Percentiles rank a stretch among this genome's conserved stretches.
Evolutionary conservation across 768 basidiomycete genomes (phyloP).

Genomic region (Leccinum olivaceopallidum): DNA sequence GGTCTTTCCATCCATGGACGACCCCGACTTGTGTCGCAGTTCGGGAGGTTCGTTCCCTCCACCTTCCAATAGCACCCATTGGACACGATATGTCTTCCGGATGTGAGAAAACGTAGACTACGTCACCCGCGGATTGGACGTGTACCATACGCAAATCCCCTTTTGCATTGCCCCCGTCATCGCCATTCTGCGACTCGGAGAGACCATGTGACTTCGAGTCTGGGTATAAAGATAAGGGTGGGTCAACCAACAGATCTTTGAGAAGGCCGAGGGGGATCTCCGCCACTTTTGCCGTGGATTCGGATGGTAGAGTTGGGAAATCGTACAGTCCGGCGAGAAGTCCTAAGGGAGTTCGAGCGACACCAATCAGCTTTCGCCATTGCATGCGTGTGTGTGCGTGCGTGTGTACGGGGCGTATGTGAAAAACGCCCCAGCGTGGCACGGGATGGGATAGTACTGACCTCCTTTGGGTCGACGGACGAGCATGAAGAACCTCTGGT

Average conservation of each 20-base stretch:
- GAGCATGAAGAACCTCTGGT: constrained; percentile 68
- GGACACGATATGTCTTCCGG: constrained; percentile 77
- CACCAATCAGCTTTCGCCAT: constrained; percentile 5
- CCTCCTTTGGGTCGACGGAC: constrained; percentile 83
- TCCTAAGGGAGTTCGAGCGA: constrained; percentile 45
- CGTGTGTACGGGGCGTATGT: background rate
- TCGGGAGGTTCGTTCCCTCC: constrained; percentile 47
- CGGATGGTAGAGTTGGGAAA: constrained; percentile 65
- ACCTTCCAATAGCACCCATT: constrained; percentile 69
- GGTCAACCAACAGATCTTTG: constrained; percentile 39
- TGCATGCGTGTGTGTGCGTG: background rate
- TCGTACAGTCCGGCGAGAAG: constrained; percentile 89
- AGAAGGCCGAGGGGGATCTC: constrained; percentile 39
- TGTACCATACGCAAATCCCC: constrained; percentile 38
- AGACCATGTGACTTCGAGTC: constrained; percentile 1
- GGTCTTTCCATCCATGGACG: constrained; percentile 10
- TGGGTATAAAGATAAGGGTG: constrained; percentile 22
- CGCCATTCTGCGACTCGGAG: background rate
- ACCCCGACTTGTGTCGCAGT: constrained; percentile 7
- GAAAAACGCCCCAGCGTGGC: background rate
- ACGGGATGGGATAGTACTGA: constrained; percentile 32
- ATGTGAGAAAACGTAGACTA: constrained; percentile 90
- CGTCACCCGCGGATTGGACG: constrained; percentile 57
- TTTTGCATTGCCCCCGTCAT: background rate
- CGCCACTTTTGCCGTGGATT: constrained; percentile 34